Percentiles rank a stretch among this genome's conserved stretches.
Evolutionary conservation across 164 flowering plant genomes (phyloP).

Genomic region (Vitis riparia): DNA sequence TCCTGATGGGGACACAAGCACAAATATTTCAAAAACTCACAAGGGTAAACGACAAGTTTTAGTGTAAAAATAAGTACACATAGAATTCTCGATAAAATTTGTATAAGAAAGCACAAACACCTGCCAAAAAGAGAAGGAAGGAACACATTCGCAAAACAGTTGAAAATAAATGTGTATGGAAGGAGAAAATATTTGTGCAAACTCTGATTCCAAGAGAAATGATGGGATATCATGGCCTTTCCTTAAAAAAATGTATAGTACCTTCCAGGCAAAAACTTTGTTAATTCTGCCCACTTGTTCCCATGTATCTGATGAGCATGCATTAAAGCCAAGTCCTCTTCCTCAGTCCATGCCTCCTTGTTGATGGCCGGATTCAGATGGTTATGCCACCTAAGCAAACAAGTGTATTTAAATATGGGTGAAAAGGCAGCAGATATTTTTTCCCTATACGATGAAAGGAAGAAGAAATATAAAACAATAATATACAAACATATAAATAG

Average conservation of each 20-base stretch:
- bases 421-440: not conserved
- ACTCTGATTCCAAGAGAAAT: not conserved
- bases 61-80: not conserved
- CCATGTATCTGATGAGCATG: slow-evolving; percentile 93
- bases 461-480: not conserved
- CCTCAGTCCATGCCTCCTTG: slow-evolving; percentile 98
- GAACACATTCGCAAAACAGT: too few species aligned
- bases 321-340: slow-evolving; percentile 85
- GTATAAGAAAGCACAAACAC: not conserved
- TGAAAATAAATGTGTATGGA: too few species aligned
- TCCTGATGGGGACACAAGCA: slow-evolving; percentile 53
- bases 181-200: too few species aligned
- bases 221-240: not conserved
- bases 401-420: not conserved
- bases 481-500: too few species aligned
- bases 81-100: not conserved
- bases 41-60: not conserved
- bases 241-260: slow-evolving; percentile 16
- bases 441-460: too few species aligned
- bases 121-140: not conserved
- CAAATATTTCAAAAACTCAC: slow-evolving; percentile 18
- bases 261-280: slow-evolving; percentile 97
- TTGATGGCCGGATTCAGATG: slow-evolving; percentile 95
- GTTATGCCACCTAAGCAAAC: slow-evolving; percentile 85
- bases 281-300: slow-evolving; percentile 97